A percentile compares a stretch with the other conserved stretches of the same genome.
phyloP scores from a whole-genome alignment of 305 asterid species.

The Rubia tinctorum region DNA sequence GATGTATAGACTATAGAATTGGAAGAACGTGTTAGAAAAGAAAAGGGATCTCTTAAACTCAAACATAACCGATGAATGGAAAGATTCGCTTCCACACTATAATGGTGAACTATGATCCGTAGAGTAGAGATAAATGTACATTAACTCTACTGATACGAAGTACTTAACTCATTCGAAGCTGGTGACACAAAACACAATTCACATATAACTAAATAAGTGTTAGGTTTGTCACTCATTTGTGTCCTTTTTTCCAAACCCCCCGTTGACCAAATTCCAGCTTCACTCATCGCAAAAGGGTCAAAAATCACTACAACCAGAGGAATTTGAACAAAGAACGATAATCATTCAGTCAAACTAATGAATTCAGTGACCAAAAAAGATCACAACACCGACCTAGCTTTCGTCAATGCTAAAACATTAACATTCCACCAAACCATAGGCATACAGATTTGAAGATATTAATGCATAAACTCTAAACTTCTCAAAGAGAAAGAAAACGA shows the following conservation, averaged over 20 bases:
- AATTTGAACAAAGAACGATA: no score
- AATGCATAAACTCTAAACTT: no score
- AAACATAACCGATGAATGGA: background rate
- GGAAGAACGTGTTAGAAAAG: background rate
- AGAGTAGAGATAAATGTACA: background rate
- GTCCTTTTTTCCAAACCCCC: background rate
- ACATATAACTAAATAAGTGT: background rate
- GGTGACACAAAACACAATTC: background rate
- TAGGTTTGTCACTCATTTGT: background rate
- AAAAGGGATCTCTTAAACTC: background rate
- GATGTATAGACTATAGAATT: background rate
- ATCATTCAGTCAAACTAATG: no score
- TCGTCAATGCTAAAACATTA: background rate
- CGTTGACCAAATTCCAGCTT: background rate
- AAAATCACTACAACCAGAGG: background rate
- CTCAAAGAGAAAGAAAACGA: background rate
- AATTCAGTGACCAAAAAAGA: background rate
- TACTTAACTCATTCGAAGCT: background rate
- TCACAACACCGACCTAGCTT: background rate
- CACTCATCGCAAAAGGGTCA: background rate
- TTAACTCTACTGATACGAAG: no score
- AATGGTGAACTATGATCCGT: background rate
- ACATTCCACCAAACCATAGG: no score
- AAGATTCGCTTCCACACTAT: background rate
- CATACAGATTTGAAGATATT: no score